Percentiles rank a stretch among this genome's conserved stretches.
These are phyloP conservation scores for Parmales sp. DNA, from an alignment of 108 stramenopile species.

Conservation along the genomic window DNA sequence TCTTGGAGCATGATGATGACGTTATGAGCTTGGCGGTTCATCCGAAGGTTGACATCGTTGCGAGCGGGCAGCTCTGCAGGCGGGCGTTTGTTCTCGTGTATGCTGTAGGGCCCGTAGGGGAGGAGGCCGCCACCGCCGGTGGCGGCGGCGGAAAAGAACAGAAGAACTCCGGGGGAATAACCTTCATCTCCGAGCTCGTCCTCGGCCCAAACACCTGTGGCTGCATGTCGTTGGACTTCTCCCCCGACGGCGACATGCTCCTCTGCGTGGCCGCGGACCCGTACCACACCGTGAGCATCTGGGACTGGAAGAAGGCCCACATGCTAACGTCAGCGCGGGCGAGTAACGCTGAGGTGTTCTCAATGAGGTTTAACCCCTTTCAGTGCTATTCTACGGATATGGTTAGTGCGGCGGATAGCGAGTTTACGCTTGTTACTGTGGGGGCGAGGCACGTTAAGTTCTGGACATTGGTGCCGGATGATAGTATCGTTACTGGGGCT, in stretches of 20 bases:
- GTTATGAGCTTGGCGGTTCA: slow-evolving; percentile 24
- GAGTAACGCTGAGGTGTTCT: slow-evolving; percentile 11
- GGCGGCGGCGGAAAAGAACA: too few species aligned
- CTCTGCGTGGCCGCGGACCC: slow-evolving; percentile 17
- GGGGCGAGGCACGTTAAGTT: slow-evolving; percentile 21
- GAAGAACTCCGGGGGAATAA: neutral
- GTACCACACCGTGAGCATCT: slow-evolving; percentile 16
- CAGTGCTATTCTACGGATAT: neutral
- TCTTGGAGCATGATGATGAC: slow-evolving; percentile 25
- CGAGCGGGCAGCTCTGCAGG: slow-evolving; percentile 18
- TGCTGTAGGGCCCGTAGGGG: too few species aligned
- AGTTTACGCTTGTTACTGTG: slow-evolving; percentile 18
- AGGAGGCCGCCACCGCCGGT: too few species aligned
- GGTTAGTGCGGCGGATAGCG: neutral
- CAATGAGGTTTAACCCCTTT: slow-evolving; percentile 19
- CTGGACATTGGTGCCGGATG: slow-evolving; percentile 17
- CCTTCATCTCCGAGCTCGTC: slow-evolving; percentile 9
- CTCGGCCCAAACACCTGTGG: neutral
- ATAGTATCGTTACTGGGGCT: neutral
- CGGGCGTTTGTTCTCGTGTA: slow-evolving; percentile 24
- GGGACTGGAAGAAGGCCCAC: slow-evolving; percentile 18
- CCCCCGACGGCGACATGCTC: slow-evolving; percentile 18
- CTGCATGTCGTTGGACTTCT: slow-evolving; percentile 17
- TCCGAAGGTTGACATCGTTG: slow-evolving; percentile 19
- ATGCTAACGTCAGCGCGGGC: slow-evolving; percentile 15